Evolutionary conservation across 2,329 filamentous ascomycete genomes (phyloP), one percentile per base, ranked within the genome.

Genomic region (Bisporella sp.): DNA sequence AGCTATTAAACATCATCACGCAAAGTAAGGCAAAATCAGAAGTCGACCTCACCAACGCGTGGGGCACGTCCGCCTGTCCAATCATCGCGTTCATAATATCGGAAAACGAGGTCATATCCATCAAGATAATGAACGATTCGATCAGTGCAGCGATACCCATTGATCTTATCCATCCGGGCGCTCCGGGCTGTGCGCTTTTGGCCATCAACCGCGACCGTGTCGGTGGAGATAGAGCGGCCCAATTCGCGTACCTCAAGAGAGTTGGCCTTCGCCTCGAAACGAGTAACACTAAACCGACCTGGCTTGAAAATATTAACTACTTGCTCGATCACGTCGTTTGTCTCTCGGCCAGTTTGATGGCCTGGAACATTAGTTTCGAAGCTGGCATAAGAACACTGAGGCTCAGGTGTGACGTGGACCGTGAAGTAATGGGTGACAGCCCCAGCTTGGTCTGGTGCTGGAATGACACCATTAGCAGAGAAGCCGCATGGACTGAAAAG

Each of bases 301-400:
- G 93, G 93, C 67, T 90, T 89, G 81, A 99, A 99, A 65, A 99
- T 99, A 57, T 82, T 78, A 42, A 97, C 90, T 1, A 97, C 93
- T 58, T 96, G 89, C 68, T 96, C 84, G 55, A 99, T 87, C 53
- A 97, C 85, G 57, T 96, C 92, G 30, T 84, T 82, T 1, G 92
- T 96, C 66, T 91, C 87, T 55, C 91, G 86, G 12, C 91, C 91
- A 50, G 82, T 89, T 71, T 96, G 89, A 5, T 83, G 84, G 30
- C 89, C 87, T 1, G 93, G 93, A 4, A 99, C 92, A 61, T 97
- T 99, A 59, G 93, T 97, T 75, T 99, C 93, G 66, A 99, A 99
- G 2, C 90, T 96, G 35, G 93, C 93, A 68, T 95, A 99, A 5
- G 91, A 96, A 75, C 92, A 99, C 63, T 96, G 84, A 11, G 92